Conservation (phyloP, 306 rosid genomes). For the Prunus armeniaca region DNA sequence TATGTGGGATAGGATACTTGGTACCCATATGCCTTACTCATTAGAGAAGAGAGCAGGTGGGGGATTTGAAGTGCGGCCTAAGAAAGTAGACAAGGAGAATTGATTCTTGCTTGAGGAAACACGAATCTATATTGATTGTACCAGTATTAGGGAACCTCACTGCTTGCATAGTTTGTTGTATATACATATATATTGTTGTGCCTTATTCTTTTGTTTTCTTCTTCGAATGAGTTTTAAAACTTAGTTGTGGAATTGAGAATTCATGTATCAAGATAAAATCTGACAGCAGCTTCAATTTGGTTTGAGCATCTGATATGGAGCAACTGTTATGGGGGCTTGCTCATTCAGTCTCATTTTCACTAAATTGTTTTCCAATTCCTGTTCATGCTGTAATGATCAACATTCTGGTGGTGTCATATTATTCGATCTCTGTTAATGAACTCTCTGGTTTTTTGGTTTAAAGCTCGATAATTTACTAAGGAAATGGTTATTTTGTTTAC, state of each 20-base stretch:
- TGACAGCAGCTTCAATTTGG: background rate
- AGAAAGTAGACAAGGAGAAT: conserved; percentile 56
- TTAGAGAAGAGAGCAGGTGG: conserved; percentile 74
- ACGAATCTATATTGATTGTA: conserved; percentile 44
- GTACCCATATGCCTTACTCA: conserved; percentile 88
- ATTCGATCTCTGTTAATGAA: background rate
- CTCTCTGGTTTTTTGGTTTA: background rate
- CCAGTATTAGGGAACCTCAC: conserved; percentile 46
- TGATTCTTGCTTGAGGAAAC: conserved; percentile 37
- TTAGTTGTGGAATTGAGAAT: conserved; percentile 33
- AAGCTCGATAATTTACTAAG: background rate
- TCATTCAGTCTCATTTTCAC: background rate
- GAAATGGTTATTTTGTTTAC: no score
- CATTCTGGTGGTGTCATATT: background rate
- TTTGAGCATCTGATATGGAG: background rate
- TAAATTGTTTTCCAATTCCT: background rate
- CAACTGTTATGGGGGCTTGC: background rate
- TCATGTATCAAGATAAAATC: conserved; percentile 4
- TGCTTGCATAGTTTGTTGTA: conserved; percentile 47
- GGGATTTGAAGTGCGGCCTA: conserved; percentile 74
- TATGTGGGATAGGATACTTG: conserved; percentile 82
- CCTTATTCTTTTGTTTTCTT: conserved; percentile 36
- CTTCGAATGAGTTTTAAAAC: conserved; percentile 23
- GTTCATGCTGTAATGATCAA: background rate
- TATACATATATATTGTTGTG: conserved; percentile 52